These are phyloP conservation scores for Candida maris DNA, from an alignment of 805 yeast species.

Conservation along the genomic window DNA sequence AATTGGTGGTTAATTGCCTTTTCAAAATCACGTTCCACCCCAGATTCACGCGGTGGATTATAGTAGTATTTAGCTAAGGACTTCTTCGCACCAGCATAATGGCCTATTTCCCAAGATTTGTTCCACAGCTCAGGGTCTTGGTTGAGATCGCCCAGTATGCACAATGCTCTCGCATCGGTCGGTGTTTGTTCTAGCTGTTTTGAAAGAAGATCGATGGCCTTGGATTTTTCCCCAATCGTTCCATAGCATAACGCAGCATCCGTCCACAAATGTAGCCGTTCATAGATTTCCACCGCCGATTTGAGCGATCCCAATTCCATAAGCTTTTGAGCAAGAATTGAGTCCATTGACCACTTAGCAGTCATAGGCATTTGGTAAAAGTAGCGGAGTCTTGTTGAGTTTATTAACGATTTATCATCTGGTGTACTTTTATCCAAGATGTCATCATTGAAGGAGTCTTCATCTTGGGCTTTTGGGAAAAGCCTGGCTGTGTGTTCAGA, in stretches of 20 bases:
- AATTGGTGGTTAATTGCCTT: slow-evolving; percentile 63
- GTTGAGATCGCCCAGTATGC: slow-evolving; percentile 81
- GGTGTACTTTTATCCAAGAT: slow-evolving; percentile 16
- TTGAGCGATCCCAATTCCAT: slow-evolving; percentile 80
- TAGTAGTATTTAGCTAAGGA: slow-evolving; percentile 73
- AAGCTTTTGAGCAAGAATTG: slow-evolving; percentile 77
- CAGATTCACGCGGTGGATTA: slow-evolving; percentile 56
- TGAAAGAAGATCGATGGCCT: slow-evolving; percentile 59
- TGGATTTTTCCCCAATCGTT: slow-evolving; percentile 67
- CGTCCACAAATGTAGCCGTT: slow-evolving; percentile 66
- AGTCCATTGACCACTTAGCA: slow-evolving; percentile 85
- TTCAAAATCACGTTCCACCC: slow-evolving; percentile 46
- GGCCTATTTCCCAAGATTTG: slow-evolving; percentile 82
- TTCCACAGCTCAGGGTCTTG: slow-evolving; percentile 76
- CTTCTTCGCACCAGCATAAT: slow-evolving; percentile 80
- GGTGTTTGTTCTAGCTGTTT: slow-evolving; percentile 55
- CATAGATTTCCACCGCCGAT: slow-evolving; percentile 87
- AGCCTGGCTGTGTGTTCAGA: slow-evolving; percentile 48
- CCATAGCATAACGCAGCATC: slow-evolving; percentile 92
- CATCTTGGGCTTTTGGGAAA: slow-evolving; percentile 42
- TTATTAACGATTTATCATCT: slow-evolving; percentile 33
- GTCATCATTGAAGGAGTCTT: slow-evolving; percentile 20
- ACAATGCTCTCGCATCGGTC: slow-evolving; percentile 76
- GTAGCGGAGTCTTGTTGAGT: slow-evolving; percentile 57
- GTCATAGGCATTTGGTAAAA: slow-evolving; percentile 71